Conservation (phyloP, 768 basidiomycete species). For the Epithele typhae region DNA sequence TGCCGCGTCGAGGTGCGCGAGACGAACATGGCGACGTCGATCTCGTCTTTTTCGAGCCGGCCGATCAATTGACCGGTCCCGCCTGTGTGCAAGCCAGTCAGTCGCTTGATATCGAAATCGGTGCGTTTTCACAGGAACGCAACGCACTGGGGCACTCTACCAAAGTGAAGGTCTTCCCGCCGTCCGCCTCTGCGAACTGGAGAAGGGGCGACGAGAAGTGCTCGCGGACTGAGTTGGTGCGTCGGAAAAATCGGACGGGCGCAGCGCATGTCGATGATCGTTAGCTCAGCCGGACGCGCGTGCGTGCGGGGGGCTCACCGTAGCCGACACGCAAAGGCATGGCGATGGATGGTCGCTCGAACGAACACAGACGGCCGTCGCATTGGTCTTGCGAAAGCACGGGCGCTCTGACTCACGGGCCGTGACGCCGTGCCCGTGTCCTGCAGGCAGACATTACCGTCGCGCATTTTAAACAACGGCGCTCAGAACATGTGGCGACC, state of each 20-base stretch:
- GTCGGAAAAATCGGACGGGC: no score
- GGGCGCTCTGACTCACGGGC: no score
- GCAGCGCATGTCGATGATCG: no score
- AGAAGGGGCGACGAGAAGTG: constrained; percentile 93
- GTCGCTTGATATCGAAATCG: no score
- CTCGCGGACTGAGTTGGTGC: constrained; percentile 78
- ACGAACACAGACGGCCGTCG: no score
- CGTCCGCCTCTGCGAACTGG: constrained; percentile 71
- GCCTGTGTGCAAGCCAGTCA: constrained; percentile 37
- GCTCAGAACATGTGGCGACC: no score
- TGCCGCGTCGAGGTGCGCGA: neutral
- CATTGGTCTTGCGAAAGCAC: no score
- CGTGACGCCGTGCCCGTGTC: no score
- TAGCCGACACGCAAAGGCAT: constrained; percentile 11
- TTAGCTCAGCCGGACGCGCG: no score
- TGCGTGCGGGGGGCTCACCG: constrained; percentile 4
- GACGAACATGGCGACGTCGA: constrained; percentile 74
- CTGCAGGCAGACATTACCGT: no score
- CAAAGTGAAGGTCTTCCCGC: constrained; percentile 69
- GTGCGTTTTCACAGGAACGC: neutral
- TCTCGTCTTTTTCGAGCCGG: constrained; percentile 67
- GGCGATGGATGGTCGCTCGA: no score
- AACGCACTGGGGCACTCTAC: constrained; percentile 86
- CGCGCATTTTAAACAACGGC: no score
- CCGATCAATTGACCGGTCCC: constrained; percentile 84